Evolutionary conservation across 2,329 filamentous ascomycete genomes (phyloP), one percentile per base, ranked within the genome.

Genomic region (Colletotrichum aenigma): DNA sequence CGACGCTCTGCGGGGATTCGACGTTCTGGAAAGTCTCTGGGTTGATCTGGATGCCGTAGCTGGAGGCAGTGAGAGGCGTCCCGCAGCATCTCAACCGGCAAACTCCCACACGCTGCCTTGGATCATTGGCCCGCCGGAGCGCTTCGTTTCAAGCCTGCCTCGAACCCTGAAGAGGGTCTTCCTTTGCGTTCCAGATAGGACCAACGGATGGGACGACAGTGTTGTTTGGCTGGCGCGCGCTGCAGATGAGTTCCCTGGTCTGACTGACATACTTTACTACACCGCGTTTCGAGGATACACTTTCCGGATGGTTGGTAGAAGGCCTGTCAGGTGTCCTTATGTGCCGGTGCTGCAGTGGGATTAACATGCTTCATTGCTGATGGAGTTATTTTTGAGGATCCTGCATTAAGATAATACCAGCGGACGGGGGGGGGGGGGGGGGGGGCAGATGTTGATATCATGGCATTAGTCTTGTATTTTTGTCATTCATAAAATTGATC

Each of bases 291-390:
- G 43, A 21, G 7, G 7, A 4, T 52, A 4, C 6, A 52, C 43
- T 13, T 21, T 52, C n/a, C 43, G 43, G 0, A 52, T 21, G 12
- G 4, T 52, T 52, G 0, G 43, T 7, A 52, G 43, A 13, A 52
- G 43, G n/a, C 43, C 43, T 0, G 12, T 7, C 6, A 52, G 43
- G n/a, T 52, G n/a, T 7, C 3, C 43, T 21, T 21, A 4, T 52
- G 43, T 52, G n/a, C 43, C n/a, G 43, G 43, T 4, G 0, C n/a
- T 52, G 43, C 43, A 24, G 43, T 52, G 43, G 43, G 43, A 52
- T 21, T 48, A 3, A 48, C 0, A 3, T 4, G n/a, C 10, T 12
- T 48, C 0, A 3, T 1, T 48, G 10, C n/a, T 48, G 0, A 13
- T 0, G 10, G 10, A 21, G n/a, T 9, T 48, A 0, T 1, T 21